Base-by-base conservation (phyloP, 1,284 basidiomycete genomes). In the Cystodermella granulosa region DNA sequence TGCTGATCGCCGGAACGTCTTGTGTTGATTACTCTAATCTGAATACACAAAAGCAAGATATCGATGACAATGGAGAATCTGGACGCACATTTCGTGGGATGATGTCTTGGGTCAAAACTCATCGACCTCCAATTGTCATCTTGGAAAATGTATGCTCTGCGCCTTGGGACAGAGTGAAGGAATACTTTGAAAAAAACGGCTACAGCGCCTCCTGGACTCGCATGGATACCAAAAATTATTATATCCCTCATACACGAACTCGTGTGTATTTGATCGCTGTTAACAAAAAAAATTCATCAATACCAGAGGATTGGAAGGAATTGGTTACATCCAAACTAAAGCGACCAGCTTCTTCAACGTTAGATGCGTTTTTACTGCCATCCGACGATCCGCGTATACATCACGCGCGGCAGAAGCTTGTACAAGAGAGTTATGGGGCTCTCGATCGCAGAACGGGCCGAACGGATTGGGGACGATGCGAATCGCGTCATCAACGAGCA, bases 11-110 rank as follows among this genome's bases (percentile, higher is more conserved):
- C 2, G 93, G 93, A 17, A 97, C 93, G 0, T 95, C 91, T 5
- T 97, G 93, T 55, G 93, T 97, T 54, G 94, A 97, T 64, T 97
- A 95, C 59, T 97, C 94, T 14, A 90, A 88, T 56, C 77, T 97
- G 45, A 97, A 97, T 68, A 95, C 91, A 58, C 81, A 88, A 62
- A 92, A 92, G 64, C 91, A 97, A 64, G 86, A 81, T 39, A 88
- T 95, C 34, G 83, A 91, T 40, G 87, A 76, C 11, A 83, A 86
- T 50, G 91, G 92, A 39, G 91, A 95, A 65, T 93, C 89, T 6
- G 91, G 91, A n/a, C 74, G 84, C 18, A 93, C 88, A 0, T 93
- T 92, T 62, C 80, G 83, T 36, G 88, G 89, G 3, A 97, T 97
- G 93, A 81, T 95, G 73, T 81, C 83, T 34, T 97, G 91, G 90